Evolutionary conservation across 1,284 basidiomycete genomes (phyloP), one percentile per base, ranked within the genome.

Genomic region (Jaminaea rosea): DNA sequence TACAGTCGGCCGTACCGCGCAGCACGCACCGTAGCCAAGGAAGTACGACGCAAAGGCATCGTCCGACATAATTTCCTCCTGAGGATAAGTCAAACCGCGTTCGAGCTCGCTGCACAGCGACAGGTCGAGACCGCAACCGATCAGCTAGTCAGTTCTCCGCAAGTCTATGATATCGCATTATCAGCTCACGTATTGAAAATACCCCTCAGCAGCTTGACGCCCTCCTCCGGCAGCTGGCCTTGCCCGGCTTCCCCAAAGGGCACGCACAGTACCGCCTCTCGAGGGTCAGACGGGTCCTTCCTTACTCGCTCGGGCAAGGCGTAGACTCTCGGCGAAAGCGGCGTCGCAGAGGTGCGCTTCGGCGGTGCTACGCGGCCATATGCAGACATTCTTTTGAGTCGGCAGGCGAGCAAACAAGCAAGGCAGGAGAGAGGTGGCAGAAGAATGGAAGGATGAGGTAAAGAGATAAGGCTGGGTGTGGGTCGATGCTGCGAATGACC

Each of bases 1-100:
- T n/a, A n/a, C n/a, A n/a, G n/a, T n/a, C n/a, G n/a, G n/a, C n/a
- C n/a, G n/a, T n/a, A n/a, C n/a, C n/a, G n/a, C n/a, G n/a, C n/a
- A n/a, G 26, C 26, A 49, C 31, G 28, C 21, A 47, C 47, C 62
- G 44, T 65, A 65, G 1, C 58, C 56, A 6, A 63, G 42, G 21
- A 65, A 67, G 49, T 67, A 67, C 23, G 50, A 50, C 13, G 51
- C 47, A 15, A 67, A 67, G 37, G 65, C 65, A 11, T 45, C 48
- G 24, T 46, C 21, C 3, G 26, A 28, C 61, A 67, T 59, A 0
- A 58, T 60, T 3, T 57, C 65, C 9, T 54, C 44, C 32, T 67
- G 65, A 21, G 65, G 65, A 37, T 67, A 67, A 11, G 63, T 65
- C 15, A 59, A 50, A 2, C 65, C 65, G 0, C 51, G 52, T 36